A percentile compares a stretch with the other conserved stretches of the same genome.
These are phyloP conservation scores for Pseudogymnoascus sp. DNA, from an alignment of 2,329 filamentous ascomycete species.

Conservation along the genomic window DNA sequence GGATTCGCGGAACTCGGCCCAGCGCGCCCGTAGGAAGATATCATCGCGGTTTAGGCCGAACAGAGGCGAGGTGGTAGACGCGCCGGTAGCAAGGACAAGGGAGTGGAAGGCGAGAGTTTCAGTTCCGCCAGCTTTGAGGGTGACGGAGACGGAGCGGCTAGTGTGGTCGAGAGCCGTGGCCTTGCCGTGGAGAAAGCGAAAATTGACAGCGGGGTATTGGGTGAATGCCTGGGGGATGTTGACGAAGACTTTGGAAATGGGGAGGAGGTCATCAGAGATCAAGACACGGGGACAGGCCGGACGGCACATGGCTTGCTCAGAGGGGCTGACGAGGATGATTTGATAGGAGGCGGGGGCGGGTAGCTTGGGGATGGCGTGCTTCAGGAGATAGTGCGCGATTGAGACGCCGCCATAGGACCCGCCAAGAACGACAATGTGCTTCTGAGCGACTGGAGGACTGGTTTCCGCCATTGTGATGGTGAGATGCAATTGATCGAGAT, in stretches of 20 bases:
- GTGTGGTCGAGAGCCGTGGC: conserved; percentile 31
- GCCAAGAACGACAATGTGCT: conserved; percentile 42
- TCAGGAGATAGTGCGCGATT: conserved; percentile 45
- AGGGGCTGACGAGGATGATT: conserved; percentile 36
- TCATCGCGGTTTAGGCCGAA: conserved; percentile 33
- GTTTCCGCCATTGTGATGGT: neutral
- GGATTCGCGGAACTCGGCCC: conserved; percentile 33
- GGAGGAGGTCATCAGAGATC: conserved; percentile 37
- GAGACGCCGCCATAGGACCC: conserved; percentile 45
- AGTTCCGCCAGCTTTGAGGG: conserved; percentile 6
- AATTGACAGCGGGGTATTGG: conserved; percentile 31
- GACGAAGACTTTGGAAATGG: conserved; percentile 38
- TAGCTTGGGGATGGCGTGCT: conserved; percentile 39
- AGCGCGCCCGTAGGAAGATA: conserved; percentile 27
- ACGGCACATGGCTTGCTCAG: conserved; percentile 35
- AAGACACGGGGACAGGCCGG: conserved; percentile 39
- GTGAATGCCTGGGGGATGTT: conserved; percentile 31
- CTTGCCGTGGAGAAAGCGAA: conserved; percentile 36
- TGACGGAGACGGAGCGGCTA: conserved; percentile 28
- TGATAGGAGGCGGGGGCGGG: conserved; percentile 31
- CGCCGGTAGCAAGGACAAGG: conserved; percentile 42
- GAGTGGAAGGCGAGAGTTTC: conserved; percentile 32
- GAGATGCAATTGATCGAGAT: neutral
- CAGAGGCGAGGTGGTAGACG: conserved; percentile 38
- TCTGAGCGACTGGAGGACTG: conserved; percentile 7